A percentile compares a stretch with the other conserved stretches of the same genome.
phyloP scores from a whole-genome alignment of 192 early-diverging fungal species.

The Paraglomus brasilianum region DNA sequence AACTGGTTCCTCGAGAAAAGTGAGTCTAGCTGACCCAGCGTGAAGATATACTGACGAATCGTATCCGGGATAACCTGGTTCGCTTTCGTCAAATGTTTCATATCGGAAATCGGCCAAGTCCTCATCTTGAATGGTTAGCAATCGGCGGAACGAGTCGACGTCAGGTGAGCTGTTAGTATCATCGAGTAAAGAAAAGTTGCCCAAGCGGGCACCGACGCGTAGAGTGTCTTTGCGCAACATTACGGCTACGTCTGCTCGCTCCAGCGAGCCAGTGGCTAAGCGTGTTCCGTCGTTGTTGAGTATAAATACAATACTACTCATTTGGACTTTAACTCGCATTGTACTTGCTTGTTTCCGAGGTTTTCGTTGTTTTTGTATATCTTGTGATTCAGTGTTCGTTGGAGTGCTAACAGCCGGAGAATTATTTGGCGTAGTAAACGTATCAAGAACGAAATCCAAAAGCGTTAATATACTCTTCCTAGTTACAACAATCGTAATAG shows the following conservation, averaged over 20 bases:
- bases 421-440: slow-evolving; percentile 51
- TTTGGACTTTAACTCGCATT: slow-evolving; percentile 71
- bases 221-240: slow-evolving; percentile 59
- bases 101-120: slow-evolving; percentile 87
- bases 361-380: background rate
- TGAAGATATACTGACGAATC: slow-evolving; percentile 73
- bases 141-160: slow-evolving; percentile 38
- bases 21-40: slow-evolving; percentile 78
- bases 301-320: slow-evolving; percentile 80
- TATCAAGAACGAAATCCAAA: slow-evolving; percentile 81
- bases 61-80: slow-evolving; percentile 75
- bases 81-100: slow-evolving; percentile 69
- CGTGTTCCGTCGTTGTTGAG: slow-evolving; percentile 77
- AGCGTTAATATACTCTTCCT: slow-evolving; percentile 80
- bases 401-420: slow-evolving; percentile 23
- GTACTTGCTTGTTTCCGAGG: slow-evolving; percentile 45
- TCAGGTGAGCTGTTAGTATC: slow-evolving; percentile 45
- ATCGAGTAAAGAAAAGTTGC: slow-evolving; percentile 66
- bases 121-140: slow-evolving; percentile 84
- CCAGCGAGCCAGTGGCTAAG: slow-evolving; percentile 73
- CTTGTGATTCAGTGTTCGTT: background rate
- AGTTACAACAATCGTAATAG: slow-evolving; percentile 78
- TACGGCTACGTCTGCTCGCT: slow-evolving; percentile 68
- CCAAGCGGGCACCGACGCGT: slow-evolving; percentile 66
- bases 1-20: slow-evolving; percentile 77